Conservation (phyloP, 2,329 filamentous ascomycete genomes). For the Leptographium procerum region DNA sequence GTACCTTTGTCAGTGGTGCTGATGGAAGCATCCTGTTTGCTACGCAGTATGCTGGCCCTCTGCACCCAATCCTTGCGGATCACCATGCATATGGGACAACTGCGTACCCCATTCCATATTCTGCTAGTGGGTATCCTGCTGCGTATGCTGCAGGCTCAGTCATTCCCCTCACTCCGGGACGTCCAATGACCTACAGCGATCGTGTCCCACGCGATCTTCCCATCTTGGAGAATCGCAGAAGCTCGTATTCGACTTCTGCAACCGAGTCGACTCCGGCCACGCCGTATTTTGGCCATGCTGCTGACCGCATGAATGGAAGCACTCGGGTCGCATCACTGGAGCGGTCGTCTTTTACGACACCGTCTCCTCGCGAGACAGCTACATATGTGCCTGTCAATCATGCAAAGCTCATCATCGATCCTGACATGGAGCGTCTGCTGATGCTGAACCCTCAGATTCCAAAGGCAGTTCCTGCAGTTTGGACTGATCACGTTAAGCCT, state of each 20-base stretch:
- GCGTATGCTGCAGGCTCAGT: conserved; percentile 17
- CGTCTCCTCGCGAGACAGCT: conserved; percentile 49
- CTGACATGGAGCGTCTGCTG: conserved; percentile 51
- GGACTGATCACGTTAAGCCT: conserved; percentile 77
- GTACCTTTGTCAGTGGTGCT: conserved; percentile 13
- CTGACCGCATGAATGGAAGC: conserved; percentile 44
- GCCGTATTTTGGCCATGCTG: conserved; percentile 48
- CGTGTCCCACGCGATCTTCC: conserved; percentile 44
- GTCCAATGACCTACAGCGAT: conserved; percentile 30
- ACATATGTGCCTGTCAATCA: conserved; percentile 19
- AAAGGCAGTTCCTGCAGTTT: conserved; percentile 78
- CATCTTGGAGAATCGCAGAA: conserved; percentile 52
- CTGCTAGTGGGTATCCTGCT: conserved; percentile 1
- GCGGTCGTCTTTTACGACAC: conserved; percentile 53
- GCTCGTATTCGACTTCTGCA: conserved; percentile 49
- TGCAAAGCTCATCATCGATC: conserved; percentile 33
- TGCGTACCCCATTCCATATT: conserved; percentile 15
- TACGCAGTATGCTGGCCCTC: conserved; percentile 12
- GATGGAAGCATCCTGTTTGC: conserved; percentile 20
- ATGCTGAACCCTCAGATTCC: conserved; percentile 75
- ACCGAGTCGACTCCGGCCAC: conserved; percentile 56
- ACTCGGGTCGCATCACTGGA: conserved; percentile 47
- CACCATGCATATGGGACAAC: conserved; percentile 16
- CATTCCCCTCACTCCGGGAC: conserved; percentile 43
- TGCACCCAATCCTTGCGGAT: conserved; percentile 17